Conservation (phyloP, 352 stramenopile genomes). For the Porosira glacialis region DNA sequence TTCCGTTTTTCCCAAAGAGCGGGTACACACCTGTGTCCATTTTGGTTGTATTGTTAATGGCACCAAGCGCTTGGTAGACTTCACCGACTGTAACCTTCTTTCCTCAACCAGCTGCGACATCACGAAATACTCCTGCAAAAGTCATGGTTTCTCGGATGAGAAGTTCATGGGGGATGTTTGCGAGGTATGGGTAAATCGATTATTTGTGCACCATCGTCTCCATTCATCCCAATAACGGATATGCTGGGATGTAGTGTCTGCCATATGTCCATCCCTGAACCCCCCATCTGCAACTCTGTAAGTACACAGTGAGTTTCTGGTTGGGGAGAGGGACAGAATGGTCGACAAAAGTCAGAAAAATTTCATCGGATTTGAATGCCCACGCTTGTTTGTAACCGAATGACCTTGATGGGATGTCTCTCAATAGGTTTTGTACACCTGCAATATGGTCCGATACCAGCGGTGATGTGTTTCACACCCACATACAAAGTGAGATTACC, state of each 20-base stretch:
- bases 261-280: conserved; percentile 8
- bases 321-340: conserved; percentile 15
- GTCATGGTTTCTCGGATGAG: not conserved
- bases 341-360: conserved; percentile 23
- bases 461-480: conserved; percentile 4
- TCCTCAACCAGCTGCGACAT: not conserved
- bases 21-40: conserved; percentile 11
- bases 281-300: conserved; percentile 2
- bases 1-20: not conserved
- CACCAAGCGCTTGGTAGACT: conserved; percentile 2
- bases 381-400: conserved; percentile 22
- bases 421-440: conserved; percentile 14
- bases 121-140: not conserved
- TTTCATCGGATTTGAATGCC: conserved; percentile 9
- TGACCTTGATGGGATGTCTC: conserved; percentile 22
- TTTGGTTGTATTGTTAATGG: conserved; percentile 9
- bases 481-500: conserved; percentile 8
- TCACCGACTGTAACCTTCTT: not conserved
- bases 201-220: not conserved
- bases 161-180: not conserved
- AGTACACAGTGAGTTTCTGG: conserved; percentile 9
- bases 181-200: conserved; percentile 5
- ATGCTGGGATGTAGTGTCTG: conserved; percentile 14
- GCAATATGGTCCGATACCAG: conserved; percentile 25
- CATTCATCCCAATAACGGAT: conserved; percentile 1